Base-by-base conservation (phyloP, 805 yeast genomes). In the Naumovozyma dairenensis region DNA sequence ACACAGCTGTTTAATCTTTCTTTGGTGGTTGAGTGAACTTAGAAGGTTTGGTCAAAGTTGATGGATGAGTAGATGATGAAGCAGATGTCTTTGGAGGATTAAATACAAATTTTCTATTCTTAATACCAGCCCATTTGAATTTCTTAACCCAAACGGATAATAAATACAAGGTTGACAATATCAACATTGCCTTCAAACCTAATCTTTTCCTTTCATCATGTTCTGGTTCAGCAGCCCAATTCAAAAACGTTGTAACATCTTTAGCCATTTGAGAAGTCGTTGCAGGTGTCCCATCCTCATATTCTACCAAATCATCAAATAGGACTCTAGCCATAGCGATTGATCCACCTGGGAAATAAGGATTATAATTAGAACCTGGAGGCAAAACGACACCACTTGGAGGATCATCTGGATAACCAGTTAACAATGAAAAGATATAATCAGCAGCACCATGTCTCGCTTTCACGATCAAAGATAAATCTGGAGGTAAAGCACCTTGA, bases 301-400 rank as follows among this genome's bases (percentile, higher is more conserved):
- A 92, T 71, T 92, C 98, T 45, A 92, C 98, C 57, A 92, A 72
- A 47, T 84, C 98, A 60, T 92, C 98, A 52, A 87, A 92, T 63
- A 92, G 72, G 39, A 89, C 97, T 71, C 98, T 83, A 60, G 84
- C 97, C 98, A 92, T 92, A 51, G 96, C 98, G 70, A 92, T 89
- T 28, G 96, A 74, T 48, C 98, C 97, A 68, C 97, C 97, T 62
- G 98, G 97, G 95, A 92, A 92, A 74, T 92, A 92, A 57, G 98
- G 98, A 75, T 92, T 92, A 70, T 92, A 92, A 79, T 92, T 92
- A 43, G 94, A 65, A 45, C 98, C 98, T 43, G 84, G 81, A 39
- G 97, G 93, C 53, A 92, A 71, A 33, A 63, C 72, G 40, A 84
- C 96, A 71, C 98, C 98, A 21, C 96, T 97, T 49, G 98, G 98